Percentiles rank a stretch among this genome's conserved stretches.
Conservation (phyloP, 1,139 yeast genomes). For the Sugiyamaella paludigena region DNA sequence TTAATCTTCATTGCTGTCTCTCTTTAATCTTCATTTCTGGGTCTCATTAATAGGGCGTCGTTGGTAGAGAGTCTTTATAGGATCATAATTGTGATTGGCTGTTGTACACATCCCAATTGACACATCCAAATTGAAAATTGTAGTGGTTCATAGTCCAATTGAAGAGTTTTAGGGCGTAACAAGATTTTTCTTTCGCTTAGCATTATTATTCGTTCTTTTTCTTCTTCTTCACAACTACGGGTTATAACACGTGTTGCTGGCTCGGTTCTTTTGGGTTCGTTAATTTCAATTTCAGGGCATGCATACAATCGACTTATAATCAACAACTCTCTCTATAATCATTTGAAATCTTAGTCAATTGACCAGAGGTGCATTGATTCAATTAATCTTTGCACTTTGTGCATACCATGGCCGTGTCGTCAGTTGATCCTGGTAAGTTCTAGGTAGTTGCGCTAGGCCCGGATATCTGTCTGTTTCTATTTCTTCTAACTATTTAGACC, state of each 20-base stretch:
- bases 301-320: not conserved
- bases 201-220: too few species aligned
- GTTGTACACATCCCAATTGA: too few species aligned
- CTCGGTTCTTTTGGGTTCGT: not conserved
- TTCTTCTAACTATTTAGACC: not conserved
- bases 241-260: too few species aligned
- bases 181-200: too few species aligned
- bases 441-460: not conserved
- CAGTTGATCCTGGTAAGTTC: slow-evolving; percentile 14
- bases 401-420: slow-evolving; percentile 6
- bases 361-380: not conserved
- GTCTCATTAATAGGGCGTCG: too few species aligned
- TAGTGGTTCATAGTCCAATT: too few species aligned
- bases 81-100: too few species aligned
- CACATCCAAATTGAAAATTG: too few species aligned
- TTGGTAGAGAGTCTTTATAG: too few species aligned
- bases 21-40: too few species aligned
- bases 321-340: not conserved
- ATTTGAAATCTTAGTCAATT: not conserved
- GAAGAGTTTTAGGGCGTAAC: not conserved
- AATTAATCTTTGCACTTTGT: not conserved
- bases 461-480: not conserved
- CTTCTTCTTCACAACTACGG: too few species aligned
- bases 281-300: not conserved
- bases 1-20: too few species aligned